A percentile compares a stretch with the other conserved stretches of the same genome.
These are phyloP conservation scores for Amanita subjunquillea DNA, from an alignment of 768 basidiomycete species.

Conservation along the genomic window DNA sequence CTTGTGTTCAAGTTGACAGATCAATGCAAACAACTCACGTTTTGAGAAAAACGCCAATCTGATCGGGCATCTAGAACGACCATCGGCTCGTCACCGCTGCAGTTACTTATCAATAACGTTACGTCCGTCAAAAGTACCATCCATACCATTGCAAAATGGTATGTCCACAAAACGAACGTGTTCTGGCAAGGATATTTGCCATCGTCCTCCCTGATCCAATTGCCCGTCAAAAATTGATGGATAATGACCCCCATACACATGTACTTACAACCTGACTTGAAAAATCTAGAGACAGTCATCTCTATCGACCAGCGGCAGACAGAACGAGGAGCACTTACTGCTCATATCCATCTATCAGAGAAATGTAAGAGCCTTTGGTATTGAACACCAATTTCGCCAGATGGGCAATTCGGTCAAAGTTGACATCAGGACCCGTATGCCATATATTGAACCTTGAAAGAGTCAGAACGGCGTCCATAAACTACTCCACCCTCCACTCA, in stretches of 20 bases:
- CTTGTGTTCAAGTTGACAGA: background rate
- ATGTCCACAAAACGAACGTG: constrained; percentile 76
- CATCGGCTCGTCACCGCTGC: constrained; percentile 73
- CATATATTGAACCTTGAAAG: constrained; percentile 75
- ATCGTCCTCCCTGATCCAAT: constrained; percentile 33
- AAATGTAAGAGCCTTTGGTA: constrained; percentile 76
- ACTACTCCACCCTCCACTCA: constrained; percentile 21
- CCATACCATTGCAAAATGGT: constrained; percentile 65
- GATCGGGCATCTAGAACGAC: constrained; percentile 67
- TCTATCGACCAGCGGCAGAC: background rate
- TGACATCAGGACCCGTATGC: constrained; percentile 76
- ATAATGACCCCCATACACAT: background rate
- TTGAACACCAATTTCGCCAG: constrained; percentile 89
- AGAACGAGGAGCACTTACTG: constrained; percentile 42
- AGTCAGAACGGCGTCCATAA: background rate
- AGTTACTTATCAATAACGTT: background rate
- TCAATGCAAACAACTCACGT: constrained; percentile 31
- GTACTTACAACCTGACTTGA: constrained; percentile 75
- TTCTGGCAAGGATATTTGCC: constrained; percentile 32
- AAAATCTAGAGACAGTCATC: constrained; percentile 45
- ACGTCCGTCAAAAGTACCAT: background rate
- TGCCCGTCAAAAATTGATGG: background rate
- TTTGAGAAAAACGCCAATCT: constrained; percentile 86
- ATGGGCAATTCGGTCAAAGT: constrained; percentile 91
- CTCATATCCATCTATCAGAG: constrained; percentile 74